Conservation (phyloP, 2,329 filamentous ascomycete species). For the Fusarium bulbicola region DNA sequence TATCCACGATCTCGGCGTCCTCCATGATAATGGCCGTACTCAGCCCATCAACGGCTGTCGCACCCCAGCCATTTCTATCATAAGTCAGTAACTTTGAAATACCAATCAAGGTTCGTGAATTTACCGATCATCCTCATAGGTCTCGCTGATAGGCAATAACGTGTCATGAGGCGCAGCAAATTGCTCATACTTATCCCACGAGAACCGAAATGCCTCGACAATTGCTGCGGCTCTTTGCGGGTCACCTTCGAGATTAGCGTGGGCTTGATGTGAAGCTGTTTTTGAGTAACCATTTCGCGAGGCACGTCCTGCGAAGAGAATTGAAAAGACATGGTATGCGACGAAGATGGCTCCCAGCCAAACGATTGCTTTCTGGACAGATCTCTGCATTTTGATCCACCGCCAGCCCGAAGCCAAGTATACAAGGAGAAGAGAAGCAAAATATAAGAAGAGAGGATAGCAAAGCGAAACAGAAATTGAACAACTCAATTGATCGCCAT, state of each 20-base stretch:
- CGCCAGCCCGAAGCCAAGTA: accelerated
- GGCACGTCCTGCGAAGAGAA: not conserved
- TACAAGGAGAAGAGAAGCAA: accelerated
- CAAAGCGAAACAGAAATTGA: not conserved
- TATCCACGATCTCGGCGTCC: conserved; percentile 21
- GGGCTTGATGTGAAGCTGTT: accelerated
- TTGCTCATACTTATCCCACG: conserved; percentile 32
- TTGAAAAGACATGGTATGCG: not conserved
- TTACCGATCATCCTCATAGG: conserved; percentile 30
- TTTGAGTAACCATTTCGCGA: not conserved
- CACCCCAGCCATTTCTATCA: conserved; percentile 34
- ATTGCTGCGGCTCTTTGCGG: conserved; percentile 14
- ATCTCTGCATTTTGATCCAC: not conserved
- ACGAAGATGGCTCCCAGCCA: conserved; percentile 19
- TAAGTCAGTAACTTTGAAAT: not conserved
- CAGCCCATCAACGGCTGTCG: conserved; percentile 31
- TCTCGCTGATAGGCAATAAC: conserved; percentile 6
- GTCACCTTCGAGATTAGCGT: not conserved
- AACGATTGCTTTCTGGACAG: not conserved
- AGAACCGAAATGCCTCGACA: conserved; percentile 24
- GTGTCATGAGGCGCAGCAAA: conserved; percentile 34
- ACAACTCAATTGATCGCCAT: not conserved
- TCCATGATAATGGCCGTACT: conserved; percentile 36
- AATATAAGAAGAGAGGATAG: accelerated
- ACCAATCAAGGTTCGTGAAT: not conserved